Percentiles rank a stretch among this genome's conserved stretches.
These are phyloP conservation scores for Fusarium transvaalense DNA, from an alignment of 2,329 filamentous ascomycete species.

Conservation along the genomic window DNA sequence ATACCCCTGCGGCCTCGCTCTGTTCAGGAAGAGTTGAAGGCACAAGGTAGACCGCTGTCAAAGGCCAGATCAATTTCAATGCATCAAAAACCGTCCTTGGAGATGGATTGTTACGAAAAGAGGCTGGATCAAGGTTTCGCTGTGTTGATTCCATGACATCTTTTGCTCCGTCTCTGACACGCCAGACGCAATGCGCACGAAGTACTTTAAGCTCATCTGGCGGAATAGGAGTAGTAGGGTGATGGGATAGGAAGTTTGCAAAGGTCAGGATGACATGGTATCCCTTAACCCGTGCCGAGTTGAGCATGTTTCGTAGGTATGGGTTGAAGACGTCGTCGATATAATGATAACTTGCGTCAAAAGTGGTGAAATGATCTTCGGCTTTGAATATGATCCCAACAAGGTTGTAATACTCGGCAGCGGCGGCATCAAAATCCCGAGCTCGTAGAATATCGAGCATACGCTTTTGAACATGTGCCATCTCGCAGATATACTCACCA, in stretches of 20 bases:
- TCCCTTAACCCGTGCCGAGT: constrained; percentile 52
- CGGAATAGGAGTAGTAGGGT: constrained; percentile 42
- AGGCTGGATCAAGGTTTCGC: constrained; percentile 44
- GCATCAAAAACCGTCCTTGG: constrained; percentile 55
- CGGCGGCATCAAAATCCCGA: constrained; percentile 48
- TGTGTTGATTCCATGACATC: constrained; percentile 49
- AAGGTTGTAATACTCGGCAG: constrained; percentile 47
- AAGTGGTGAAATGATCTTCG: constrained; percentile 39
- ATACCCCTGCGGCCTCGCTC: constrained; percentile 45
- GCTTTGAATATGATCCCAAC: constrained; percentile 46
- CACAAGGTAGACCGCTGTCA: constrained; percentile 51
- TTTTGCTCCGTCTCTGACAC: constrained; percentile 47
- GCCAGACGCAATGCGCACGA: constrained; percentile 47
- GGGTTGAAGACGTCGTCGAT: constrained; percentile 37
- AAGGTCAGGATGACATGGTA: constrained; percentile 52
- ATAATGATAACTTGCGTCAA: constrained; percentile 21
- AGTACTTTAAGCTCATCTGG: constrained; percentile 46
- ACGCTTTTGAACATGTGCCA: constrained; percentile 47
- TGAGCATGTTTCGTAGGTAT: constrained; percentile 53
- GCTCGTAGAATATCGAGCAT: constrained; percentile 47
- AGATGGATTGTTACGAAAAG: constrained; percentile 45
- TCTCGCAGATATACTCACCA: constrained; percentile 47
- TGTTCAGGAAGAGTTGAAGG: constrained; percentile 49
- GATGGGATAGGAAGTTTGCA: constrained; percentile 54
- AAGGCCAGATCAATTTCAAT: constrained; percentile 56